These are phyloP conservation scores for Wallacemonas sp. DNA, from an alignment of 208 protist genomes.

Conservation along the genomic window DNA sequence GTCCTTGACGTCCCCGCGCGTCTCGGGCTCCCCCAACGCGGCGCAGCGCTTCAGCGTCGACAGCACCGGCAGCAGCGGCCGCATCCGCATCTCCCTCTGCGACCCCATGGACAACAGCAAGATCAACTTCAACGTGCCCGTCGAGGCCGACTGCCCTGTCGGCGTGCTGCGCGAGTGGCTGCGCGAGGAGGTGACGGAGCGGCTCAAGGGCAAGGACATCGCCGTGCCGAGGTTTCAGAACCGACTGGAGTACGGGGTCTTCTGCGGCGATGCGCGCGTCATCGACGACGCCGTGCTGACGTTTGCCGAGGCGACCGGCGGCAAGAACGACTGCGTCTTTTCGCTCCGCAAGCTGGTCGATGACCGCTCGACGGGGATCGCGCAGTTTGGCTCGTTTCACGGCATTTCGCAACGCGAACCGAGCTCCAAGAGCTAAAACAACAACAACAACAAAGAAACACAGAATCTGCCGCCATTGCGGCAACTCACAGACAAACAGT, in stretches of 20 bases:
- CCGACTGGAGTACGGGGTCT: conserved; percentile 31
- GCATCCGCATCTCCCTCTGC: conserved; percentile 51
- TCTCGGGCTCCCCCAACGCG: not conserved
- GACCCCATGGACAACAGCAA: conserved; percentile 37
- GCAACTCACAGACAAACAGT: too few species aligned
- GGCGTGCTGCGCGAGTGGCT: conserved; percentile 46
- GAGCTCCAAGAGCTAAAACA: not conserved
- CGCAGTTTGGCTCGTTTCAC: conserved; percentile 9
- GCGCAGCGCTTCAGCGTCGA: conserved; percentile 26
- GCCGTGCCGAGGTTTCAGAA: conserved; percentile 21
- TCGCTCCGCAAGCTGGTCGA: conserved; percentile 24
- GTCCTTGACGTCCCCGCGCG: too few species aligned
- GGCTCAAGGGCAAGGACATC: conserved; percentile 4
- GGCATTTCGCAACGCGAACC: not conserved
- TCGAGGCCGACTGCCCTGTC: conserved; percentile 46
- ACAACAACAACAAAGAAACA: conserved; percentile 3
- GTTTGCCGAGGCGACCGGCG: conserved; percentile 43
- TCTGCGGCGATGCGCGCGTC: conserved; percentile 30
- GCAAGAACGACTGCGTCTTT: conserved; percentile 60
- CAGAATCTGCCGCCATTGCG: too few species aligned
- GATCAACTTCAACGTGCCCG: conserved; percentile 51
- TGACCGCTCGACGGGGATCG: not conserved
- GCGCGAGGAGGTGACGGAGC: conserved; percentile 19
- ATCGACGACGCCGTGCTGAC: conserved; percentile 24
- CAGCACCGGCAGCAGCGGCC: conserved; percentile 19